Percentiles rank a stretch among this genome's conserved stretches.
phyloP scores from a whole-genome alignment of 192 early-diverging fungal species.

The Coemansia sp. region DNA sequence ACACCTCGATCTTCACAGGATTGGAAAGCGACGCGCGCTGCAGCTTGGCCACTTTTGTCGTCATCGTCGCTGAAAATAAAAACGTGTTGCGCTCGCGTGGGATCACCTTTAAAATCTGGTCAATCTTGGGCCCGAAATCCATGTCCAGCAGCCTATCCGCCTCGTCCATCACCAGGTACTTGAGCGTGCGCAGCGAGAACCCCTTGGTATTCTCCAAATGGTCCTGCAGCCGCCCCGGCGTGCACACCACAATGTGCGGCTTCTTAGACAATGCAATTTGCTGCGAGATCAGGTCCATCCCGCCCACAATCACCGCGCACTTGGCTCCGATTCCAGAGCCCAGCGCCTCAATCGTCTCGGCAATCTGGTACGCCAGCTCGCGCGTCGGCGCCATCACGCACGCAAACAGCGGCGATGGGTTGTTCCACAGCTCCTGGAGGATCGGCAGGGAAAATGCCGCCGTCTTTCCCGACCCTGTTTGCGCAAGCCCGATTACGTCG shows the following conservation, averaged over 20 bases:
- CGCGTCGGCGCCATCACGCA: conserved; percentile 97
- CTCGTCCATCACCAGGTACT: conserved; percentile 94
- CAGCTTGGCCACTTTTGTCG: conserved; percentile 95
- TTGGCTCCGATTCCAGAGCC: conserved; percentile 89
- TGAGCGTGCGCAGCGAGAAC: conserved; percentile 84
- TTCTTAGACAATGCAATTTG: conserved; percentile 90
- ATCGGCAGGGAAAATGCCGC: conserved; percentile 85
- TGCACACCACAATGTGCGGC: conserved; percentile 93
- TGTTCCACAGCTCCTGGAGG: conserved; percentile 80
- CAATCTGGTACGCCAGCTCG: conserved; percentile 94
- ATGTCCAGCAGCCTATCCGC: conserved; percentile 90
- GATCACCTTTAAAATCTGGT: conserved; percentile 88
- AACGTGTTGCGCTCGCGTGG: conserved; percentile 90
- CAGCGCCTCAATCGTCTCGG: conserved; percentile 86
- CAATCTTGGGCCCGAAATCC: conserved; percentile 97
- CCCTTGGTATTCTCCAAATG: conserved; percentile 99
- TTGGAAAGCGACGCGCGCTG: conserved; percentile 85
- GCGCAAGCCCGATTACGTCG: conserved; percentile 97
- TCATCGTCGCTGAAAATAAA: conserved; percentile 98
- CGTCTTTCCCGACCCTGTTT: conserved; percentile 92
- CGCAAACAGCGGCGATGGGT: conserved; percentile 87
- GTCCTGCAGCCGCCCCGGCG: conserved; percentile 92
- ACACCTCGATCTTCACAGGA: conserved; percentile 95
- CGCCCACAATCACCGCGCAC: conserved; percentile 89
- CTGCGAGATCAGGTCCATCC: conserved; percentile 97